A percentile compares a stretch with the other conserved stretches of the same genome.
Conservation (phyloP, 75 land plant genomes). For the Cupressus sempervirens region DNA sequence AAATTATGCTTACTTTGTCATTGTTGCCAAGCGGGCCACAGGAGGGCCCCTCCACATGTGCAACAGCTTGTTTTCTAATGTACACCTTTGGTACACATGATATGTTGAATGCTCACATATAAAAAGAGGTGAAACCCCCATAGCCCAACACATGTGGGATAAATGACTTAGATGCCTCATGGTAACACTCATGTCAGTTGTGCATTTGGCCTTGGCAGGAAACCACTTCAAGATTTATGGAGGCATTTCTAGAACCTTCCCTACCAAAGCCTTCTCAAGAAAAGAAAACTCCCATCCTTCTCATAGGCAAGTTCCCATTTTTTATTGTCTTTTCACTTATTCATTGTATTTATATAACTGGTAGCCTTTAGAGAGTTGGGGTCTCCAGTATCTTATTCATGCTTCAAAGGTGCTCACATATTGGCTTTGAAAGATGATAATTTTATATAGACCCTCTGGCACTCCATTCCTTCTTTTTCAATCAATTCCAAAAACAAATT, state of each 20-base stretch:
- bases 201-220: too few relatives aligned
- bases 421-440: neutral
- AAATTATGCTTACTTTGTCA: too few relatives aligned
- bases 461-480: neutral
- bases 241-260: slow-evolving; percentile 11
- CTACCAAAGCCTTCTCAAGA: neutral
- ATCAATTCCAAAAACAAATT: neutral
- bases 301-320: neutral
- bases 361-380: neutral
- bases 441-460: neutral
- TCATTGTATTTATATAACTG: neutral
- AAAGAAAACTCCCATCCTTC: neutral
- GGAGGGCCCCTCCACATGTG: too few relatives aligned
- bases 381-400: neutral
- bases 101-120: too few relatives aligned
- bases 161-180: too few relatives aligned
- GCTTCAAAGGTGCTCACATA: neutral
- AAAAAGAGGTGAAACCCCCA: too few relatives aligned
- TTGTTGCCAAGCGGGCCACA: too few relatives aligned
- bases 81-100: too few relatives aligned
- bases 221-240: slow-evolving; percentile 6
- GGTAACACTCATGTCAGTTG: too few relatives aligned
- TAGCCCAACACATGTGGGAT: too few relatives aligned
- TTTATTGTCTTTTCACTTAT: neutral
- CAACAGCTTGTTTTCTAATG: too few relatives aligned